phyloP scores from a whole-genome alignment of 2,329 filamentous ascomycete species.

The Colletotrichum orbiculare region DNA sequence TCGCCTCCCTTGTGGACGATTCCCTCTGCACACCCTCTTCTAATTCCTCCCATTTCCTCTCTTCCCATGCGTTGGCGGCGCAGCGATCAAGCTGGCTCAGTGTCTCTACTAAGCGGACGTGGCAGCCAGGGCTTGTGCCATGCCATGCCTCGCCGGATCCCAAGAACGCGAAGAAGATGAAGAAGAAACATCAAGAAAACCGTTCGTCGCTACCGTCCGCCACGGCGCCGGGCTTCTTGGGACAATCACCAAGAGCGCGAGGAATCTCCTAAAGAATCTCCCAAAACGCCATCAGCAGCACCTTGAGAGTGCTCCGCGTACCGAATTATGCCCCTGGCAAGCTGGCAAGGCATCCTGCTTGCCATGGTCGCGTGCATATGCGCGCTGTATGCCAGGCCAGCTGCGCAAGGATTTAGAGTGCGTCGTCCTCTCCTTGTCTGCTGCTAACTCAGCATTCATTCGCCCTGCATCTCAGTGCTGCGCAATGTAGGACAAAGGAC shows the following conservation, averaged over 20 bases:
- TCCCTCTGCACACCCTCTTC: background rate
- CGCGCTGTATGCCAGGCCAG: background rate
- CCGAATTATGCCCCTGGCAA: too few species aligned
- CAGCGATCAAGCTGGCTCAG: background rate
- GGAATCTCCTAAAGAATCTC: background rate
- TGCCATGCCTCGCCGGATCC: slow-evolving; percentile 9
- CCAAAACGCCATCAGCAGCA: too few species aligned
- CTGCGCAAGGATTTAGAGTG: too few species aligned
- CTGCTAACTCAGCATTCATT: too few species aligned
- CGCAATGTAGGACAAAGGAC: slow-evolving; percentile 7
- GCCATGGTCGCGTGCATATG: slow-evolving; percentile 14
- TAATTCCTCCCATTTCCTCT: background rate
- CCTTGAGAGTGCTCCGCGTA: too few species aligned
- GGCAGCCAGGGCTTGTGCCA: slow-evolving; percentile 15
- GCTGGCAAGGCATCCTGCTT: too few species aligned
- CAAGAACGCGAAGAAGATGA: background rate
- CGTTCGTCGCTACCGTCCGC: slow-evolving; percentile 20
- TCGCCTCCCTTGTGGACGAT: background rate
- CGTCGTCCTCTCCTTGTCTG: too few species aligned
- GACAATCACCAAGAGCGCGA: background rate
- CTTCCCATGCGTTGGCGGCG: background rate
- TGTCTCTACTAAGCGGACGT: slow-evolving; percentile 1
- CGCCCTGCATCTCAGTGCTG: background rate
- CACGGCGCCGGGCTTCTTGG: slow-evolving; percentile 1
- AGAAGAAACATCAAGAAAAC: background rate